Percentiles rank a stretch among this genome's conserved stretches.
phyloP scores from a whole-genome alignment of 805 yeast species.

The Teunomyces pallodes region DNA sequence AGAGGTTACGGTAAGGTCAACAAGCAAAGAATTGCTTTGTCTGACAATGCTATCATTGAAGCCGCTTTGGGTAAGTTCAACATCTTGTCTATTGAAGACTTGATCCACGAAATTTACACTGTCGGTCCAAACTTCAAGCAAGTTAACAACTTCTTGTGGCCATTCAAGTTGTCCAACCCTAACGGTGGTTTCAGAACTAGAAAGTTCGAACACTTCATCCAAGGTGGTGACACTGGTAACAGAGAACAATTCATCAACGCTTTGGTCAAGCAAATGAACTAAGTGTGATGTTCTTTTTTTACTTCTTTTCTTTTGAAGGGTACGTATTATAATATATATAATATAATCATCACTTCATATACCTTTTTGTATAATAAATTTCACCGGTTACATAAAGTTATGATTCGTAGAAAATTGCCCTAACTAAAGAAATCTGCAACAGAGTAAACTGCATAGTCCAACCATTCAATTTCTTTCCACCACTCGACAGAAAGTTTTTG shows the following conservation, averaged over 20 bases:
- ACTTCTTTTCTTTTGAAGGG: conserved; percentile 9
- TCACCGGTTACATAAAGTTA: background rate
- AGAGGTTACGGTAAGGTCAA: conserved; percentile 97
- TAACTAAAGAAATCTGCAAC: conserved; percentile 3
- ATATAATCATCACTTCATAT: conserved; percentile 6
- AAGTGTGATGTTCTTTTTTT: conserved; percentile 32
- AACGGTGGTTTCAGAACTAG: conserved; percentile 98
- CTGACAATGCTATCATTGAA: conserved; percentile 87
- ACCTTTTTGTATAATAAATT: conserved; percentile 2
- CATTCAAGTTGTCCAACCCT: conserved; percentile 96
- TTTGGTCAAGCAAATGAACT: conserved; percentile 91
- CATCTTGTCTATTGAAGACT: conserved; percentile 86
- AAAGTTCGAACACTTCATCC: conserved; percentile 95
- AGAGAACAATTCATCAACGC: conserved; percentile 94
- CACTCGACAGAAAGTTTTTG: conserved; percentile 16
- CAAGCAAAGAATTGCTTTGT: conserved; percentile 90
- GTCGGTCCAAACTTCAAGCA: conserved; percentile 99
- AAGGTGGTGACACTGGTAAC: conserved; percentile 99
- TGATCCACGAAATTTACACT: conserved; percentile 93
- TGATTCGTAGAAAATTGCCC: background rate
- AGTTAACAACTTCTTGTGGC: conserved; percentile 98
- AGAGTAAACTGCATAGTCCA: conserved; percentile 26
- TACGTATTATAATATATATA: conserved; percentile 5
- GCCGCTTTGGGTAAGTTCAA: conserved; percentile 88
- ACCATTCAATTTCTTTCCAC: conserved; percentile 33